phyloP scores from a whole-genome alignment of 169 alveolate species.

The Fabrea salina region DNA sequence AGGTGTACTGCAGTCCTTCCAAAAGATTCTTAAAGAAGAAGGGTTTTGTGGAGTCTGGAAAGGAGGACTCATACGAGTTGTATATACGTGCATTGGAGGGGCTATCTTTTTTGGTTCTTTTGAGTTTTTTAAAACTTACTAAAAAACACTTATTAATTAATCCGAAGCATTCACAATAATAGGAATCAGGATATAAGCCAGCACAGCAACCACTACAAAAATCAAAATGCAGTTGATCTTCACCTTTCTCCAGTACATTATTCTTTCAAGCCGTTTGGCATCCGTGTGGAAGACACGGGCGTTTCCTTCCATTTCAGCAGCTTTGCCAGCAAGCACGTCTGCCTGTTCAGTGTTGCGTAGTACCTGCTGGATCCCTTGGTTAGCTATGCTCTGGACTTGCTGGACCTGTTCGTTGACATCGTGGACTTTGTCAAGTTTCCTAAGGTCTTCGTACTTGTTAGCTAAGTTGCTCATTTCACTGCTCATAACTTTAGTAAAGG shows the following conservation, averaged over 20 bases:
- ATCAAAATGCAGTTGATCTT: slow-evolving; percentile 20
- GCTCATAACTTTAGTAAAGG: slow-evolving; percentile 5
- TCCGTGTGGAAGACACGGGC: not conserved
- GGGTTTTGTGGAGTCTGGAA: slow-evolving; percentile 49
- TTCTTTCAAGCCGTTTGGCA: slow-evolving; percentile 18
- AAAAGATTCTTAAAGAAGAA: slow-evolving; percentile 51
- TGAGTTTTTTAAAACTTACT: slow-evolving; percentile 40
- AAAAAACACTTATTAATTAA: not conserved
- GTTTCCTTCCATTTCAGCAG: slow-evolving; percentile 6
- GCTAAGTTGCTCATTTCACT: not conserved
- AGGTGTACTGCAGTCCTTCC: slow-evolving; percentile 45
- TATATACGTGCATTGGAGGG: slow-evolving; percentile 65
- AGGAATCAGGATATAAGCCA: slow-evolving; percentile 6
- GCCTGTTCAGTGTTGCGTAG: slow-evolving; percentile 4
- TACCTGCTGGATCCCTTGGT: not conserved
- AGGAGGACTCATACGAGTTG: slow-evolving; percentile 57
- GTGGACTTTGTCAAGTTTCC: not conserved
- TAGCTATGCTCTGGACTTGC: not conserved
- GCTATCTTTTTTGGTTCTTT: slow-evolving; percentile 59
- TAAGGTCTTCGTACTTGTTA: not conserved
- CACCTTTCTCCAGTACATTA: slow-evolving; percentile 22
- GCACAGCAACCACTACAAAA: not conserved
- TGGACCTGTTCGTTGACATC: not conserved
- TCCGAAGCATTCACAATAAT: slow-evolving; percentile 6
- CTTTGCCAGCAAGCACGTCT: not conserved